phyloP scores from a whole-genome alignment of 2,329 filamentous ascomycete species.

The Phialophora macrospora region DNA sequence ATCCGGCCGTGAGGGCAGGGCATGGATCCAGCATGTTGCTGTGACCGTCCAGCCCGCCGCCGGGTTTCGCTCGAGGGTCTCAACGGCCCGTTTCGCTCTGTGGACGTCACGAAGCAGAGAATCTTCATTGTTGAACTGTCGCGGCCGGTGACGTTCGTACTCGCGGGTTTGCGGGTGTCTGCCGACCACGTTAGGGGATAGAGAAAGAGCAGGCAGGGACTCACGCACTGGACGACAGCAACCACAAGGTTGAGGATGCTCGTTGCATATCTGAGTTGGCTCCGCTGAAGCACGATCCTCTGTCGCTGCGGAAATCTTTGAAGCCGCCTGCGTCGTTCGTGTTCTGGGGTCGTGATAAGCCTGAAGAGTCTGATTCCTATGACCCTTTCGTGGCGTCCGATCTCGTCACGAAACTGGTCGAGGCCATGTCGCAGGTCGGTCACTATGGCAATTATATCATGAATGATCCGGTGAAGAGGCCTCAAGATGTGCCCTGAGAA shows the following conservation, averaged over 20 bases:
- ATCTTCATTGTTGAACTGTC: neutral
- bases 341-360: neutral
- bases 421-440: neutral
- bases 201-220: neutral
- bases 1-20: neutral
- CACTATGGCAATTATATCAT: neutral
- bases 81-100: neutral
- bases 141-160: neutral
- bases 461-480: neutral
- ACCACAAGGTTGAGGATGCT: slow-evolving; percentile 1
- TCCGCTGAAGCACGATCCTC: neutral
- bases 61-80: neutral
- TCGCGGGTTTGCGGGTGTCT: neutral
- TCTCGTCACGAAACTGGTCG: neutral
- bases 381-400: neutral
- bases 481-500: neutral
- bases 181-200: neutral
- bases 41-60: neutral
- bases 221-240: neutral
- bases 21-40: neutral
- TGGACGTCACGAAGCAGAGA: neutral
- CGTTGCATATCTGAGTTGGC: neutral
- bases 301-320: neutral
- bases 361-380: neutral
- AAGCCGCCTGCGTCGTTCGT: slow-evolving; percentile 2